Base-by-base conservation (phyloP, 768 basidiomycete genomes). In the Suillus brevipes region DNA sequence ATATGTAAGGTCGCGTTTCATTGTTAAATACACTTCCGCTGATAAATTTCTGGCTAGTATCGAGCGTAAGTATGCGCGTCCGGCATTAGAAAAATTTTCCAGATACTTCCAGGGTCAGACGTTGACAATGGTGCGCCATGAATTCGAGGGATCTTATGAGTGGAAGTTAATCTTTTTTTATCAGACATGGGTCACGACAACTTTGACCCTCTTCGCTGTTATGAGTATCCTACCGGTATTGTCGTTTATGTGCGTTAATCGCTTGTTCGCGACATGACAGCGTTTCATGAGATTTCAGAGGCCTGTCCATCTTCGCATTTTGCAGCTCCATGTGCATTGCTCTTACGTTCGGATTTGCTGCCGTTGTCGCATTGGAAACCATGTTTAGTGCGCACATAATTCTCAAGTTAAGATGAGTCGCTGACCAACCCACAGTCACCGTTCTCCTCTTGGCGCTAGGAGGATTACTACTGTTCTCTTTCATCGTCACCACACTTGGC, bases 31-130 rank as follows among this genome's bases (percentile, higher is more conserved):
- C 61, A 25, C 37, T 49, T 60, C 38, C 38, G 42, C 50, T 42
- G 47, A 61, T 28, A 28, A 18, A 18, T 1, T 28, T 6, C 53
- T 66, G 49, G 3, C 25, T 55, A 84, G 83, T 55, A 80, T 84
- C 53, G 83, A 84, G 68, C 73, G 75, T 34, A 69, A 77, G 25
- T 83, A 82, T 67, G 83, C 78, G 6, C 81, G 79, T 23, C 83
- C 83, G 37, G 73, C 79, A 47, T 62, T 82, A 37, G 71, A 61
- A 31, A 55, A 65, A 52, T 43, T 57, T 25, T 68, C 69, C 40
- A n/a, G 61, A 31, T 68, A 67, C 38, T 73, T 76, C 42, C 67
- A 42, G 62, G 66, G 69, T 62, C 73, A 63, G 1, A 76, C 75
- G 9, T 56, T 77, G 2, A 62, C 59, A 25, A 71, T 76, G 74